Evolutionary conservation across 2,329 filamentous ascomycete species (phyloP).

Genomic region (Sclerotinia glacialis): DNA sequence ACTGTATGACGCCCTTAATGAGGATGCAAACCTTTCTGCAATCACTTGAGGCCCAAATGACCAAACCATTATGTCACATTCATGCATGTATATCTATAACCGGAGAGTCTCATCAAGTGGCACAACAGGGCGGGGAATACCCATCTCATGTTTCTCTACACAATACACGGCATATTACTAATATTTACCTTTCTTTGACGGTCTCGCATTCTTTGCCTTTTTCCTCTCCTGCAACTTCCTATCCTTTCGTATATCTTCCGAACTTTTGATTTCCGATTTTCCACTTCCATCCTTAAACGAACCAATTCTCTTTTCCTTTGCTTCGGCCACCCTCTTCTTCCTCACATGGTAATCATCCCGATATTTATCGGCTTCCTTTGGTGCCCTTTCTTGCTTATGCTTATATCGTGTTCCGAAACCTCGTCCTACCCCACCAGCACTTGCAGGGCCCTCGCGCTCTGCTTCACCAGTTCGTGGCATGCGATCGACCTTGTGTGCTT

Average conservation of each 20-base stretch:
- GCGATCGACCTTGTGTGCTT: conserved; percentile 74
- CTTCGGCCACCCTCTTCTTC: conserved; percentile 86
- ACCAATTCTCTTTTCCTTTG: conserved; percentile 78
- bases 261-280: conserved; percentile 75
- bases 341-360: conserved; percentile 85
- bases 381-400: conserved; percentile 83
- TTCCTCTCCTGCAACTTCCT: conserved; percentile 73
- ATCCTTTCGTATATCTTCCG: conserved; percentile 81
- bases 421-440: conserved; percentile 39
- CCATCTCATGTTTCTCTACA: conserved; percentile 26
- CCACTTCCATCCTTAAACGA: conserved; percentile 70
- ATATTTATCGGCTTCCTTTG: conserved; percentile 90
- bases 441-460: conserved; percentile 51
- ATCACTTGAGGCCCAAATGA: background rate
- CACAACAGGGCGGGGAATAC: background rate
- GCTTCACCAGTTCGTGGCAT: conserved; percentile 80
- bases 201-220: conserved; percentile 85
- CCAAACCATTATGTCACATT: background rate
- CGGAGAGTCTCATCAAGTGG: background rate
- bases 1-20: background rate
- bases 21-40: background rate
- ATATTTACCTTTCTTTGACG: conserved; percentile 54
- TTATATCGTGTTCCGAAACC: conserved; percentile 62
- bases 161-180: conserved; percentile 13
- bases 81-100: background rate